Evolutionary conservation across 1,139 yeast species (phyloP).

Genomic region (Nakaseomyces sp.): DNA sequence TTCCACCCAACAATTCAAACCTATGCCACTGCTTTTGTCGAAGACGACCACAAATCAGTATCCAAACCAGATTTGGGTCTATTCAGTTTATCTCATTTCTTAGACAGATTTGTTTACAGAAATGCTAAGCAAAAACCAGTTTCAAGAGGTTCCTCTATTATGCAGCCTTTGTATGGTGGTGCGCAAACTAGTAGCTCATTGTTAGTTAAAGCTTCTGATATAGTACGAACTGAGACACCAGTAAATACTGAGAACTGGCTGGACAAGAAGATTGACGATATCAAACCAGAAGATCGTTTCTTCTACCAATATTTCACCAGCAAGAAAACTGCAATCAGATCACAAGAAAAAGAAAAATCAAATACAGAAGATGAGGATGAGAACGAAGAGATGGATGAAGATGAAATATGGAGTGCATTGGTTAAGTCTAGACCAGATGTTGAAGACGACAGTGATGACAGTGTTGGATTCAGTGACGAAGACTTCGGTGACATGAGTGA

Average conservation of each 20-base stretch:
- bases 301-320: conserved; percentile 79
- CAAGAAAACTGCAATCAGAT: conserved; percentile 40
- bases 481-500: conserved; percentile 28
- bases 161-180: conserved; percentile 92
- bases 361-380: conserved; percentile 33
- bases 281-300: conserved; percentile 83
- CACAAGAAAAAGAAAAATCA: conserved; percentile 32
- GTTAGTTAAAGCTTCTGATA: conserved; percentile 60
- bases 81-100: conserved; percentile 78
- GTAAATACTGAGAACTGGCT: conserved; percentile 83
- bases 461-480: conserved; percentile 30
- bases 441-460: conserved; percentile 51
- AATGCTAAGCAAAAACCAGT: conserved; percentile 72
- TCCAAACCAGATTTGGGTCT: conserved; percentile 82
- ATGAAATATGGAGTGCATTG: conserved; percentile 81
- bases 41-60: conserved; percentile 37
- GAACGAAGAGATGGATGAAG: conserved; percentile 59
- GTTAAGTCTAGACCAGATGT: conserved; percentile 79
- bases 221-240: conserved; percentile 43
- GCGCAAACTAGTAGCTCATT: conserved; percentile 64
- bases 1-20: conserved; percentile 88
- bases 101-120: conserved; percentile 91
- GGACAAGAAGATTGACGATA: conserved; percentile 49
- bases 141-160: conserved; percentile 79
- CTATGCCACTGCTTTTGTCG: conserved; percentile 61